phyloP scores from a whole-genome alignment of 495 filamentous ascomycete species.

The Penicillium dipodomyicola region DNA sequence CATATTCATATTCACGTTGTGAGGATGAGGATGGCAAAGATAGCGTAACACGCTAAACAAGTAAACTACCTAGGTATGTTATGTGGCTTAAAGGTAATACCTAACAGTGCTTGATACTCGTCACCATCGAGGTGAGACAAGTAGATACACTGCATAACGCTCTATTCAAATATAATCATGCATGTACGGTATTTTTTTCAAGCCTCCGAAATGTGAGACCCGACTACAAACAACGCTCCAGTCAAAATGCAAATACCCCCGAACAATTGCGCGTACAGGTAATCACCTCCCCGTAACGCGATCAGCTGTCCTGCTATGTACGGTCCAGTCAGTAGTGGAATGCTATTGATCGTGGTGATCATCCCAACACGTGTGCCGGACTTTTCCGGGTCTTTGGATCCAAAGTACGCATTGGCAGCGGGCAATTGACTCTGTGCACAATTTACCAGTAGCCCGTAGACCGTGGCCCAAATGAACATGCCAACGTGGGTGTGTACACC shows the following conservation, averaged over 20 bases:
- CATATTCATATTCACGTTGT: no score
- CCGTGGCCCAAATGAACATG: conserved; percentile 9
- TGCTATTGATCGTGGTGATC: conserved; percentile 14
- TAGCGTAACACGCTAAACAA: not conserved
- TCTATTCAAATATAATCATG: not conserved
- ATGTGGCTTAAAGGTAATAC: not conserved
- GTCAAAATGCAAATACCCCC: conserved; percentile 10
- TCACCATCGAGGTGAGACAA: not conserved
- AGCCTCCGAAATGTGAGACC: conserved; percentile 12
- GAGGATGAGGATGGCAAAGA: not conserved
- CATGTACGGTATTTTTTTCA: not conserved
- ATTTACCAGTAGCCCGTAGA: conserved; percentile 9
- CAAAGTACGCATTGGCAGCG: conserved; percentile 11
- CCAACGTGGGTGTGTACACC: conserved; percentile 7
- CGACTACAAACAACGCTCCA: conserved; percentile 10
- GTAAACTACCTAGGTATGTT: not conserved
- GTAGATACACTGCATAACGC: not conserved
- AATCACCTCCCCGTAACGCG: conserved; percentile 8
- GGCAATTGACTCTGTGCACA: conserved; percentile 8
- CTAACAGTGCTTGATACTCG: not conserved
- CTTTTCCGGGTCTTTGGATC: conserved; percentile 10
- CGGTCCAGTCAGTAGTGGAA: conserved; percentile 9
- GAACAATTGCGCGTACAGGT: conserved; percentile 10
- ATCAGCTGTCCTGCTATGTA: conserved; percentile 12
- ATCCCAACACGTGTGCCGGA: conserved; percentile 11